A percentile compares a stretch with the other conserved stretches of the same genome.
These are phyloP conservation scores for Halophytophthora batemanensis DNA, from an alignment of 352 stramenopile genomes.

Conservation along the genomic window DNA sequence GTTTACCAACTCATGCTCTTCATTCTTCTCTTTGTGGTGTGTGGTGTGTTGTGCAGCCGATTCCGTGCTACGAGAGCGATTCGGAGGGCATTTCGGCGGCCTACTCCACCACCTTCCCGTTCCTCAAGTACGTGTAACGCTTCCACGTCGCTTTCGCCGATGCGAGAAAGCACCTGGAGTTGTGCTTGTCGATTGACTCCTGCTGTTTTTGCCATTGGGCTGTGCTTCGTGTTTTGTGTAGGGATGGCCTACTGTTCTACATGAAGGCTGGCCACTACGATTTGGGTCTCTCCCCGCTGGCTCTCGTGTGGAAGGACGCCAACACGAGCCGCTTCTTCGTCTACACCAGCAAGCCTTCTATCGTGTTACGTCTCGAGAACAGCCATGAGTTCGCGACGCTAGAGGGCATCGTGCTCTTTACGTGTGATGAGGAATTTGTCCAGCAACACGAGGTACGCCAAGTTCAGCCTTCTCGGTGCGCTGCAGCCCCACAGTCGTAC, in stretches of 20 bases:
- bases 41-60: slow-evolving; percentile 33
- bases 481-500: background rate
- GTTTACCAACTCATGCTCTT: background rate
- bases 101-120: slow-evolving; percentile 79
- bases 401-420: slow-evolving; percentile 64
- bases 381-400: slow-evolving; percentile 58
- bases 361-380: slow-evolving; percentile 63
- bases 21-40: background rate
- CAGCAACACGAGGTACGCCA: slow-evolving; percentile 59
- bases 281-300: slow-evolving; percentile 82
- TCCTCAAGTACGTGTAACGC: slow-evolving; percentile 65
- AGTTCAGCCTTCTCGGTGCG: too few species aligned
- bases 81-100: slow-evolving; percentile 64
- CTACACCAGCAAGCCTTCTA: slow-evolving; percentile 63
- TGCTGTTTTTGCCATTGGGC: slow-evolving; percentile 2
- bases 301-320: slow-evolving; percentile 89
- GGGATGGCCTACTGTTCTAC: slow-evolving; percentile 89
- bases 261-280: slow-evolving; percentile 89
- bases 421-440: slow-evolving; percentile 42
- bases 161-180: background rate
- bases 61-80: slow-evolving; percentile 88
- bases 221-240: slow-evolving; percentile 15
- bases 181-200: slow-evolving; percentile 1
- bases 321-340: slow-evolving; percentile 82
- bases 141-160: too few species aligned